Base-by-base conservation (phyloP, 1,284 basidiomycete species). In the Ustilago lituana region DNA sequence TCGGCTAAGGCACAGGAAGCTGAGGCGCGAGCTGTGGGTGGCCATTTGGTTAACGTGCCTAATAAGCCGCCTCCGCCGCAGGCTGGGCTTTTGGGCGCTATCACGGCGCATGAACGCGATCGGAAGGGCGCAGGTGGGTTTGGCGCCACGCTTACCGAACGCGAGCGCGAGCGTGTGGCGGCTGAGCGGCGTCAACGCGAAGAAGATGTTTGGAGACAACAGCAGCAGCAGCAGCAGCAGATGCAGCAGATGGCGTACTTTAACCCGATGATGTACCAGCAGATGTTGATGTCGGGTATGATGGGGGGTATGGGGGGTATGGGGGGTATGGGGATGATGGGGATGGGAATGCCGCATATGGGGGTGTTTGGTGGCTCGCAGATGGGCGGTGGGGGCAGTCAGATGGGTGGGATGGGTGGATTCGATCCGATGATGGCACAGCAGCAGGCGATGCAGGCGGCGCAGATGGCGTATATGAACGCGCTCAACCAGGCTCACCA, bases 1-100 rank as follows among this genome's bases (percentile, higher is more conserved):
- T 95, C 93, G 22, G 95, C 96, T 9, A 95, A 94, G 83, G 87
- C 90, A 49, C 93, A 96, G 78, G 94, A 99, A 82, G 91, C 94
- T 10, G 85, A 92, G 12, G 95, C 95, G 6, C 87, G 94, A 40
- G 93, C 94, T 83, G 88, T 86, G 8, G 96, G 96, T 31, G 89
- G 88, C 24, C 91, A 92, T 10, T 86, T 98, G 54, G 90, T 98
- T 84, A 94, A 94, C 79, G 92, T 98, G 19, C 92, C 92, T 5
- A 88, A 89, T 80, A 96, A 96, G 83, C 93, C 94, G 0, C 93
- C 93, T 4, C 93, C 93, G 1, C 95, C 96, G 9, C 93, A 96
- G 83, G 93, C 92, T 31, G 96, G 96, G 33, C 87, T 98, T 32
- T 87, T 98, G 41, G 95, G 95, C 20, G 94, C 94, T 2, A 94